phyloP scores from a whole-genome alignment of 1,284 basidiomycete genomes.

The Moniliella sp. region DNA sequence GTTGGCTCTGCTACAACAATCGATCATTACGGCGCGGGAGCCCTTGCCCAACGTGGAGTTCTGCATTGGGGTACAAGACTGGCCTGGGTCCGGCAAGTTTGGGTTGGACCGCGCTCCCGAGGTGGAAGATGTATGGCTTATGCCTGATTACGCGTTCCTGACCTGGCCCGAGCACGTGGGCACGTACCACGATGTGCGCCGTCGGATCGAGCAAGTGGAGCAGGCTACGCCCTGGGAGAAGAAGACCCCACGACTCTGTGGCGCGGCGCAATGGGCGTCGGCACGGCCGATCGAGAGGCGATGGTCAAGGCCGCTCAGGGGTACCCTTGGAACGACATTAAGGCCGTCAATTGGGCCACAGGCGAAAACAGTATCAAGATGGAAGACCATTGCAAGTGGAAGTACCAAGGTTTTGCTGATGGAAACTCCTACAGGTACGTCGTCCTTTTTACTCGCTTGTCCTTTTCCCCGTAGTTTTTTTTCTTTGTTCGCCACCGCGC shows the following conservation, averaged over 20 bases:
- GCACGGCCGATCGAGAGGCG: slow-evolving; percentile 17
- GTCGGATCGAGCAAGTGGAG: slow-evolving; percentile 10
- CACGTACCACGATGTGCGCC: slow-evolving; percentile 15
- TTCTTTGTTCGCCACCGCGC: no score
- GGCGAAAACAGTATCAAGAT: slow-evolving; percentile 10
- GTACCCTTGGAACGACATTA: slow-evolving; percentile 17
- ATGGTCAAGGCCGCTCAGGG: slow-evolving; percentile 8
- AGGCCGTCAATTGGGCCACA: slow-evolving; percentile 13
- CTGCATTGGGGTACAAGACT: slow-evolving; percentile 20
- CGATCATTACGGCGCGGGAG: slow-evolving; percentile 13
- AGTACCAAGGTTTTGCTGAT: slow-evolving; percentile 25
- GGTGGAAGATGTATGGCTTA: slow-evolving; percentile 23
- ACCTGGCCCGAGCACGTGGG: no score
- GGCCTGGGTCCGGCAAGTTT: slow-evolving; percentile 22
- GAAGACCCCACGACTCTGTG: slow-evolving; percentile 16
- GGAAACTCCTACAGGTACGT: slow-evolving; percentile 28
- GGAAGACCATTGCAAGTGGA: slow-evolving; percentile 26
- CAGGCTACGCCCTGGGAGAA: slow-evolving; percentile 9
- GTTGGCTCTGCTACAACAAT: slow-evolving; percentile 12
- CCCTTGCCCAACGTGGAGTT: slow-evolving; percentile 27
- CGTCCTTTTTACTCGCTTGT: no score
- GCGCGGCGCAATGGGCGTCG: slow-evolving; percentile 19
- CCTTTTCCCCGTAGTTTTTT: no score
- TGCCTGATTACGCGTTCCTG: slow-evolving; percentile 32
- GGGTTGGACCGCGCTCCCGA: slow-evolving; percentile 14